Base-by-base conservation (phyloP, 1,284 basidiomycete species). In the Fomes fomentarius region DNA sequence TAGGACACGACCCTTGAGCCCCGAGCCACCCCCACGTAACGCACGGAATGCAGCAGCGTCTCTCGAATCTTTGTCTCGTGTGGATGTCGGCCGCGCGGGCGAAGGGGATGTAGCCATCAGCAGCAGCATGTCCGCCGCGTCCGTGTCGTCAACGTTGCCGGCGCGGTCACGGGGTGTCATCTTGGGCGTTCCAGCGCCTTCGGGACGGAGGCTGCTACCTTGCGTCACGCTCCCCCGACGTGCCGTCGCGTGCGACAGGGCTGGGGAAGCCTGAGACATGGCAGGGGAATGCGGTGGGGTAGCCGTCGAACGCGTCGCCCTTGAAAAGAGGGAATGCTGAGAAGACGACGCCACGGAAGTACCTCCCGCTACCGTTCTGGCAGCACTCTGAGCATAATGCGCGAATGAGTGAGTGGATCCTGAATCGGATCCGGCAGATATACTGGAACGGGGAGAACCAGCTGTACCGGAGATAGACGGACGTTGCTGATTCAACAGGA, bases 71-170 rank as follows among this genome's bases (percentile, higher is more conserved):
- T 77, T 80, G 31, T 73, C 71, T 40, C 71, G 73, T 34, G 73
- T 77, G 8, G 70, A 67, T 22, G 64, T 72, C 15, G 81, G 78
- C 41, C 89, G 81, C n/a, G 77, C 86, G 6, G 89, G 89, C 0
- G 88, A 91, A 0, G 89, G 89, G 3, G 88, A 91, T 7, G 89
- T 91, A 37, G 90, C 89, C 44, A 92, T 80, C 69, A 82, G 89
- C 34, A 92, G 74, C 82, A 92, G 88, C 38, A 91, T 72, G 66
- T 89, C 87, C 24, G 90, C 89, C 0, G 90, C 89, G 65, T 92
- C 90, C 61, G 82, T 85, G 63, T 91, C 89, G 17, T 60, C 62
- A 9, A 58, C 49, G 34, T 46, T 59, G 17, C 53, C 59, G 24
- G 62, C 57, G 19, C 61, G 59, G 59, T 66, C 61, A 25, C 61